Evolutionary conservation across 2,329 filamentous ascomycete genomes (phyloP).

Genomic region (Pseudopyrenochaeta lycopersici): DNA sequence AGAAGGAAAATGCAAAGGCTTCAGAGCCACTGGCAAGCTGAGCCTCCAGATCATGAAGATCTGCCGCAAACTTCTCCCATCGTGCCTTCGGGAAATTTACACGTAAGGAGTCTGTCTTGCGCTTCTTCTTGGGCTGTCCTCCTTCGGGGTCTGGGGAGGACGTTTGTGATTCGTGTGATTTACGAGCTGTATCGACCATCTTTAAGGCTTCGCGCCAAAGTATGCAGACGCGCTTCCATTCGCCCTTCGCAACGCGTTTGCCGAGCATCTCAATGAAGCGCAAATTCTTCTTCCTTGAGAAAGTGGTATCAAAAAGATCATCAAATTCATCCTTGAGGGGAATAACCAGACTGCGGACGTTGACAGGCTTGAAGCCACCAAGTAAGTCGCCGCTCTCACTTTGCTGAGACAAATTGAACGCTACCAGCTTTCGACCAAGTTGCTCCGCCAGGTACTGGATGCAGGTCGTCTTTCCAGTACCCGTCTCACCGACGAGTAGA

Average conservation of each 20-base stretch:
- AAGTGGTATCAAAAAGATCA: conserved; percentile 85
- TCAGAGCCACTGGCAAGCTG: conserved; percentile 78
- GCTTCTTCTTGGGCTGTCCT: conserved; percentile 77
- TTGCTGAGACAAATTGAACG: conserved; percentile 96
- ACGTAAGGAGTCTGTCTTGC: conserved; percentile 66
- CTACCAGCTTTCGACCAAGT: conserved; percentile 85
- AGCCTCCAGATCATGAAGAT: conserved; percentile 79
- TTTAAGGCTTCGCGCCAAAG: conserved; percentile 89
- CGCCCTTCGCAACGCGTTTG: conserved; percentile 80
- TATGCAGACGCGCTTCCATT: conserved; percentile 87
- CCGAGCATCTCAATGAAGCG: conserved; percentile 79
- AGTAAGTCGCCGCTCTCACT: conserved; percentile 96
- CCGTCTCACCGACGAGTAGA: conserved; percentile 96
- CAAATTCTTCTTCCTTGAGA: conserved; percentile 87
- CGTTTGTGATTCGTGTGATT: conserved; percentile 52
- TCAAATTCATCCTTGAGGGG: conserved; percentile 95
- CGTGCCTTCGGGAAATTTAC: conserved; percentile 66
- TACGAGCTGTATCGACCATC: conserved; percentile 72
- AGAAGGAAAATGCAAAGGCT: conserved; percentile 90
- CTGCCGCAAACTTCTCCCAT: conserved; percentile 82
- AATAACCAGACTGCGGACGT: conserved; percentile 84
- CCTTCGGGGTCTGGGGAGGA: conserved; percentile 52
- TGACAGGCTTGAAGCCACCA: conserved; percentile 96
- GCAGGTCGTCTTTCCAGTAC: conserved; percentile 96
- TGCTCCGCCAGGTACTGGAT: conserved; percentile 90